Conservation (phyloP, 495 filamentous ascomycete species). For the Rostrohypoxylon terebratum region DNA sequence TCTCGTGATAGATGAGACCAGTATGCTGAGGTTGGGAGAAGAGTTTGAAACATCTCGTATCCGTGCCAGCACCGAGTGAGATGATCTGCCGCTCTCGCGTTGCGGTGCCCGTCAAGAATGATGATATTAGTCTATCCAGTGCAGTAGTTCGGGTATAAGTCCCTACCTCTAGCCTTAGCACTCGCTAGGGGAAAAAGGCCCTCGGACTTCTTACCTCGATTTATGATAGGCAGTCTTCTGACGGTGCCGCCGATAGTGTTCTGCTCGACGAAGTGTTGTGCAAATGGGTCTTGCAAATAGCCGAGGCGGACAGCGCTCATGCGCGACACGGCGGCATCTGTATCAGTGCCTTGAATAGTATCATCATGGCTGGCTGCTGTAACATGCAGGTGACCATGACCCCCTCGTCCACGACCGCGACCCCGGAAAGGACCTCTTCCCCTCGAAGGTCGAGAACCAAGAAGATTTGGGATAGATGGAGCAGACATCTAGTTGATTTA, state of each 20-base stretch:
- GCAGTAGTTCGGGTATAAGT: constrained; percentile 94
- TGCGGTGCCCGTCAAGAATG: constrained; percentile 68
- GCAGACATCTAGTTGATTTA: constrained; percentile 67
- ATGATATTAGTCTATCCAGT: constrained; percentile 80
- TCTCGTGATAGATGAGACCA: constrained; percentile 84
- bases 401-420: constrained; percentile 57
- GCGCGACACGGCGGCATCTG: constrained; percentile 88
- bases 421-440: constrained; percentile 58
- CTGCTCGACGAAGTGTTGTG: constrained; percentile 68
- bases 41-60: constrained; percentile 86
- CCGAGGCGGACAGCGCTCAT: constrained; percentile 89
- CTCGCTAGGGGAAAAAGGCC: constrained; percentile 31
- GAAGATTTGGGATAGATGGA: constrained; percentile 80
- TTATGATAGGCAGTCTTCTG: constrained; percentile 87
- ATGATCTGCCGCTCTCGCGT: constrained; percentile 79
- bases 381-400: constrained; percentile 40
- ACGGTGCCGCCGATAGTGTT: constrained; percentile 48
- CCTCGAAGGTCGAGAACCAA: constrained; percentile 67
- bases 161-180: constrained; percentile 62
- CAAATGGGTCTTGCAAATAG: constrained; percentile 87
- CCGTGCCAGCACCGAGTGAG: constrained; percentile 92
- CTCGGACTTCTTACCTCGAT: constrained; percentile 73
- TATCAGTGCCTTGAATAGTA: constrained; percentile 88
- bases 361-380: constrained; percentile 53
- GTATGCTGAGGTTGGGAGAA: constrained; percentile 50